Evolutionary conservation across 345 rosid genomes (phyloP), one percentile per base, ranked within the genome.

Genomic region (Pseudoturritis turrita): DNA sequence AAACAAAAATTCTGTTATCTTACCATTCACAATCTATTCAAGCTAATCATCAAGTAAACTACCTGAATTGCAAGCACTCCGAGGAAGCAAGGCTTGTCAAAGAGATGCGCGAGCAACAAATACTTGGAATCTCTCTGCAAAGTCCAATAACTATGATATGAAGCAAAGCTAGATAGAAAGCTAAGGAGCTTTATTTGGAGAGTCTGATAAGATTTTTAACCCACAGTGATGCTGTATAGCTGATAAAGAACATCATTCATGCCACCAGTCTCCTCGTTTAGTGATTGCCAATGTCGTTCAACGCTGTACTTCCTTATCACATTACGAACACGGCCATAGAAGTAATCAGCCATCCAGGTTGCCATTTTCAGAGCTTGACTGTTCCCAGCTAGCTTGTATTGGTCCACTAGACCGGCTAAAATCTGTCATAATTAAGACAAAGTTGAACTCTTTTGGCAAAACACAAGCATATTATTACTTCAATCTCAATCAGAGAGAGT

Each of bases 1-100:
- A 56, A 65, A 22, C 26, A 56, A 49, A n/a, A 35, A 1, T 25
- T 14, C 6, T 35, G 28, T 31, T 23, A 61, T 21, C 0, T 41
- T 8, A 43, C 44, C 70, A 25, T 25, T 25, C 63, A 60, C 15
- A 44, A n/a, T 10, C 26, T 35, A 3, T 23, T 35, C 28, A 76
- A 62, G 71, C 44, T 43, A 29, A 47, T 31, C 41, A 46, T 43
- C 68, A 33, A 5, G 64, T 75, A 70, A 70, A 43, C 44, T 63
- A 76, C 76, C 79, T 77, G 77, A 65, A 77, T 52, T 10, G 96
- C 99, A 25, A 95, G 97, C 75, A 87, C 74, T 5, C 98, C 98
- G 10, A 94, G 89, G 77, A 94, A 94, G 81, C 98, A 94, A 31
- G 98, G 98, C 74, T 94, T 94, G 79, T 95, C 99, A 63, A 95